Evolutionary conservation across 2,329 filamentous ascomycete species (phyloP), one percentile per base, ranked within the genome.

Genomic region (Phialemoniopsis sp.): DNA sequence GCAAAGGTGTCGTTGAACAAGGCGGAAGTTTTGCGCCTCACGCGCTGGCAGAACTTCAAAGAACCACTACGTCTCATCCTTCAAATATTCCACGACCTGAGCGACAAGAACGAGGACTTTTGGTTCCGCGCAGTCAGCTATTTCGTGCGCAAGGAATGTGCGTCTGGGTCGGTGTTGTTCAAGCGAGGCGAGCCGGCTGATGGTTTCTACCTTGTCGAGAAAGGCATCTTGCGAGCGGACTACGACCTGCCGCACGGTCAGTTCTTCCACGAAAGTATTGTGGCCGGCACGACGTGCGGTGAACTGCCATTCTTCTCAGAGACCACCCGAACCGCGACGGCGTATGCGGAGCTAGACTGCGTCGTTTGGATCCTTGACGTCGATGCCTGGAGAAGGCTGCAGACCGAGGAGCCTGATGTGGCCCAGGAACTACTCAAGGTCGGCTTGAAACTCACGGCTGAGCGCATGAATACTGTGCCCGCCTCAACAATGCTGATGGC

Each of bases 291-390:
- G 2, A 96, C 93, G 0, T 97, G 91, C 52, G 93, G 93, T 29
- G 93, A 98, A 66, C 64, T 98, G 38, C 93, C 93, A 0, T 98
- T 98, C 67, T 98, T 98, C 65, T 89, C 85, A 3, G 87, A 94
- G 54, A 97, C 91, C 2, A 73, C 79, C 38, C 78, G 93, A 14
- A 97, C 90, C 4, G 89, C 89, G 2, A 95, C 87, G 0, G 89
- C 94, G 10, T 73, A 82, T 32, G 88, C 88, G 2, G 90, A 97
- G 58, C 76, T 82, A 39, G 83, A 91, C 50, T 87, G 84, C 45
- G 80, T 93, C 1, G 80, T 85, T 6, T 98, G 93, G 93, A 64
- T 85, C 45, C 76, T 98, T 66, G 83, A 85, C 42, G 66, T 69
- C 12, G 76, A 82, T 34, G 73, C 73, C 38, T 98, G 90, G 87